Evolutionary conservation across 176 grass and related monocot species (phyloP), one percentile per base, ranked within the genome.

Genomic region (Melocanna baccifera): DNA sequence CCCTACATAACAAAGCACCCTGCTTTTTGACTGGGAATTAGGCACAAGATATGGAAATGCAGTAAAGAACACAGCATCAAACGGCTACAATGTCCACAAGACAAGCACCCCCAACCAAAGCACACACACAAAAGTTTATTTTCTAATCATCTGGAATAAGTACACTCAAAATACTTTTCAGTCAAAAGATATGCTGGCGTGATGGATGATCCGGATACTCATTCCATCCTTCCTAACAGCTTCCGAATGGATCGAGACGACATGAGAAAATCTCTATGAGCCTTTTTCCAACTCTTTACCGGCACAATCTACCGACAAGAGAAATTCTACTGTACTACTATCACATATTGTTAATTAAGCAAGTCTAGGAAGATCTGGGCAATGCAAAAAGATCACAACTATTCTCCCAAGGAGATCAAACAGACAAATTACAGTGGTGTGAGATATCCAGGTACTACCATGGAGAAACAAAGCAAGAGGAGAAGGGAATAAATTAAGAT

Each of bases 211-310:
- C 61, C 75, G 61, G 52, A 14, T 74, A 69, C 62, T 80, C 80
- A 81, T 87, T 63, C 81, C 85, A 45, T 87, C 81, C 67, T 91
- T 84, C 89, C 75, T 76, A 91, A 85, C 81, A 87, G 63, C 75
- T 91, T 87, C 69, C 52, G 14, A 80, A 76, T 16, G 11, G 7
- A 87, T 62, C 75, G 7, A 84, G 69, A 46, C 11, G 76, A 76
- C 75, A 87, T 37, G n/a, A 84, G 23, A 42, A 87, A 47, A 87
- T 91, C 89, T 91, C 69, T 68, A 69, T 26, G 52, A 87, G 61
- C 74, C 48, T 80, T 75, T 64, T 53, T 36, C 75, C 70, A 69
- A 69, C 76, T 48, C 79, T 70, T 86, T 59, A 71, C 66, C 22
- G 14, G 73, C 84, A 90, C 19, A 86, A 86, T 86, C 64, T 86